A percentile compares a stretch with the other conserved stretches of the same genome.
Evolutionary conservation across 306 rosid genomes (phyloP).

Genomic region (Fragaria nilgerrensis): DNA sequence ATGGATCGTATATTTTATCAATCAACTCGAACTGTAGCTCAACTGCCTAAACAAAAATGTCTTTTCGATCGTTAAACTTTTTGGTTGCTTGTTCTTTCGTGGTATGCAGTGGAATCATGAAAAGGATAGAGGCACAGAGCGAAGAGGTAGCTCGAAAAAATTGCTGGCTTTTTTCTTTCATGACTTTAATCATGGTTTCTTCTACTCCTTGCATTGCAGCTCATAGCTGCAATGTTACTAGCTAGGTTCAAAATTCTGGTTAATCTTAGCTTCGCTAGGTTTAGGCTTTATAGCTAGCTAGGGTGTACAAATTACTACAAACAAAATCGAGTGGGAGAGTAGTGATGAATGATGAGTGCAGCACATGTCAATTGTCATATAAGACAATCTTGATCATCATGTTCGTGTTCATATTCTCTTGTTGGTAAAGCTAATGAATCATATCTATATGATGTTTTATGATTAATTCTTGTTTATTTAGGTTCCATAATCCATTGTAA

Average conservation of each 20-base stretch:
- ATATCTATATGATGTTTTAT: neutral
- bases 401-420: neutral
- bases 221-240: neutral
- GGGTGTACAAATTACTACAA: neutral
- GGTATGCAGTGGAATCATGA: neutral
- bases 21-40: neutral
- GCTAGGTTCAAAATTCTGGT: neutral
- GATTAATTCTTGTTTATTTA: neutral
- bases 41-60: neutral
- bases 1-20: neutral
- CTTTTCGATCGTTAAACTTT: neutral
- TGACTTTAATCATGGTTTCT: neutral
- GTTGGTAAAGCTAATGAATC: neutral
- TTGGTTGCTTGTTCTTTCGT: neutral
- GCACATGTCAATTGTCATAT: slow-evolving; percentile 9
- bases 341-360: slow-evolving; percentile 2
- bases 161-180: neutral
- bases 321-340: neutral
- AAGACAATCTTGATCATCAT: neutral
- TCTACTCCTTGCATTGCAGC: neutral
- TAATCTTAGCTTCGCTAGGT: no score
- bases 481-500: neutral
- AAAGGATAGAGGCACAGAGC: neutral
- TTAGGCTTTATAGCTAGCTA: neutral
- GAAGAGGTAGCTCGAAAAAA: neutral